phyloP scores from a whole-genome alignment of 768 basidiomycete genomes.

The Clavulina sp. region DNA sequence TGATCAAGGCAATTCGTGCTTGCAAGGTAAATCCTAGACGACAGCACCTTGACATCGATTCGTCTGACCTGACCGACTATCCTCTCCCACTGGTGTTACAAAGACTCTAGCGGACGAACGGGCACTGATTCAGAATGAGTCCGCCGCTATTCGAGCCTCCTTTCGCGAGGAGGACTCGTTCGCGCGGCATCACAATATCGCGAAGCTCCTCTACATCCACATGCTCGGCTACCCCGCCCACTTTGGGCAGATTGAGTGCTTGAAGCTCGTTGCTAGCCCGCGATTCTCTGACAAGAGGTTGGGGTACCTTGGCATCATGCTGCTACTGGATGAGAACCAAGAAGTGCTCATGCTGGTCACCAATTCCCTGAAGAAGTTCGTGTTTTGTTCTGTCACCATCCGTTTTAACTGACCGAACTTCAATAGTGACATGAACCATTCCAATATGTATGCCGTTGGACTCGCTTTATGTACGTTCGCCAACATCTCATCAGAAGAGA shows the following conservation, averaged over 20 bases:
- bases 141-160: conserved; percentile 88
- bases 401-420: background rate
- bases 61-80: background rate
- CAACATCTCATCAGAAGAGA: conserved; percentile 97
- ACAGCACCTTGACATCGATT: conserved; percentile 3
- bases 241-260: conserved; percentile 96
- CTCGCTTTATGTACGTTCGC: conserved; percentile 96
- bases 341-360: conserved; percentile 95
- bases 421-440: conserved; percentile 92
- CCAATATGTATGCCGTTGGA: conserved; percentile 97
- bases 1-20: conserved; percentile 94
- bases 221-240: conserved; percentile 98
- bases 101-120: conserved; percentile 98
- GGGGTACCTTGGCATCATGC: conserved; percentile 95
- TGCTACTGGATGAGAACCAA: conserved; percentile 91
- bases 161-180: conserved; percentile 96
- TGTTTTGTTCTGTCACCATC: conserved; percentile 13
- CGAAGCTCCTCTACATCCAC: conserved; percentile 94
- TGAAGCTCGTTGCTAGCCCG: conserved; percentile 87
- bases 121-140: conserved; percentile 90
- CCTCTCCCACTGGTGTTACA: conserved; percentile 14
- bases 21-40: conserved; percentile 57
- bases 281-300: conserved; percentile 91
- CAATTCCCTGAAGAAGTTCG: conserved; percentile 93
- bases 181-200: conserved; percentile 90